These are phyloP conservation scores for Penicillium sp. DNA, from an alignment of 2,329 filamentous ascomycete species.

Conservation along the genomic window DNA sequence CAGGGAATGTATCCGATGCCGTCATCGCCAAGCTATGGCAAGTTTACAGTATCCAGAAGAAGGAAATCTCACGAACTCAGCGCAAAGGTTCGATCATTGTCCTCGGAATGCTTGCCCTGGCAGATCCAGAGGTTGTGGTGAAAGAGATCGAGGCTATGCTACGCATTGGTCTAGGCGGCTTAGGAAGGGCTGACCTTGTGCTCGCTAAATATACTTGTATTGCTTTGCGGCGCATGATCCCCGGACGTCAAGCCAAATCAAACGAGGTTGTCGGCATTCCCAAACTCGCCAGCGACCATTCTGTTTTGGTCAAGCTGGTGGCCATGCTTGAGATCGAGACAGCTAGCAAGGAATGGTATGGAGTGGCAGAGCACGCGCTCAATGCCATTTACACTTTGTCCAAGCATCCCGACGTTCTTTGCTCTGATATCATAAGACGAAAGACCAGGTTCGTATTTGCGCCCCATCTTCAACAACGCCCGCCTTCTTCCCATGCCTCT, in stretches of 20 bases:
- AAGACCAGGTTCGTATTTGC: constrained; percentile 81
- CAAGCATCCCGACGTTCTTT: constrained; percentile 89
- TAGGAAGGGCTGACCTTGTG: constrained; percentile 78
- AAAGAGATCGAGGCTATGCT: constrained; percentile 95
- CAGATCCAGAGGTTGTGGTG: constrained; percentile 87
- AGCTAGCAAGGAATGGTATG: constrained; percentile 91
- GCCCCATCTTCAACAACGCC: constrained; percentile 38
- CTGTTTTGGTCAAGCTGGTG: constrained; percentile 75
- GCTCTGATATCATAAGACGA: constrained; percentile 82
- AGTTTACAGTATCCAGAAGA: constrained; percentile 90
- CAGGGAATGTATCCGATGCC: constrained; percentile 76
- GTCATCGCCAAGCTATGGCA: constrained; percentile 95
- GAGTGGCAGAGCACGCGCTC: constrained; percentile 92
- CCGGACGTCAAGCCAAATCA: constrained; percentile 76
- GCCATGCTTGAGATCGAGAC: constrained; percentile 82
- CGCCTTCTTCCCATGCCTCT: constrained; percentile 27
- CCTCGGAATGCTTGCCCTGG: constrained; percentile 91
- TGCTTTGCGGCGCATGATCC: constrained; percentile 85
- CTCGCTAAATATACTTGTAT: constrained; percentile 95
- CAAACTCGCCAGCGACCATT: constrained; percentile 86
- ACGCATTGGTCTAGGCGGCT: constrained; percentile 76
- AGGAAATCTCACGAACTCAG: constrained; percentile 88
- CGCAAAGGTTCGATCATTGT: constrained; percentile 92
- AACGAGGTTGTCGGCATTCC: constrained; percentile 59
- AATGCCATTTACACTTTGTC: constrained; percentile 91